Conservation (phyloP, 768 basidiomycete species). For the Termitomyces sp. region DNA sequence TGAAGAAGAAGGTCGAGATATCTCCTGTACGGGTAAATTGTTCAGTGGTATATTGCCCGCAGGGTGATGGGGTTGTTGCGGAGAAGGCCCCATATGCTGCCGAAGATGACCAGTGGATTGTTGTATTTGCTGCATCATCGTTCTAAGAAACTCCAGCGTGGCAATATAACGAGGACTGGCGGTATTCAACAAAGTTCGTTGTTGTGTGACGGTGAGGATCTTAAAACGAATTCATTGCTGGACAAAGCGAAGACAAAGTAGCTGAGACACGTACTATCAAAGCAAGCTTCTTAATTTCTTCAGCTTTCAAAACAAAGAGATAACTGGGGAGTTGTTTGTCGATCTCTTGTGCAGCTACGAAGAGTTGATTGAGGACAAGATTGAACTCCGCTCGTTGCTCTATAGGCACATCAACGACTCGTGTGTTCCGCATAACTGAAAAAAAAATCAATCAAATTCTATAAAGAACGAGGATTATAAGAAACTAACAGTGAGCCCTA, state of each 20-base stretch:
- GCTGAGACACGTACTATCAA: constrained; percentile 44
- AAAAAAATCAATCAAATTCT: neutral
- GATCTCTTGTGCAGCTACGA: constrained; percentile 42
- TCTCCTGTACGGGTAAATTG: constrained; percentile 10
- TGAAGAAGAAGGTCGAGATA: constrained; percentile 22
- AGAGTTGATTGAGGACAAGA: constrained; percentile 44
- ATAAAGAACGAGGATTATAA: neutral
- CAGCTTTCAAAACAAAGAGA: constrained; percentile 42
- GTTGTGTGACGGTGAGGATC: constrained; percentile 44
- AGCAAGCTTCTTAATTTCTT: constrained; percentile 51
- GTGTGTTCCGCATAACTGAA: constrained; percentile 34
- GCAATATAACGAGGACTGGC: constrained; percentile 41
- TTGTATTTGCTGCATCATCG: constrained; percentile 31
- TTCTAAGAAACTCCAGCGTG: constrained; percentile 35
- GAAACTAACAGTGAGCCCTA: constrained; percentile 9
- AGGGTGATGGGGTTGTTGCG: constrained; percentile 16
- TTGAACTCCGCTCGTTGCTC: constrained; percentile 56
- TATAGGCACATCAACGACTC: constrained; percentile 39
- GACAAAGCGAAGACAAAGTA: neutral
- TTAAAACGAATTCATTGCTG: constrained; percentile 19
- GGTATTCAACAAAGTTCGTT: constrained; percentile 36
- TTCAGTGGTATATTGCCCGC: constrained; percentile 8
- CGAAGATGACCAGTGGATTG: constrained; percentile 14
- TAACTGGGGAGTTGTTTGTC: constrained; percentile 50
- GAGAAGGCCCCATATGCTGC: constrained; percentile 17